A percentile compares a stretch with the other conserved stretches of the same genome.
Evolutionary conservation across 257 asterid species (phyloP).

Genomic region (Solanum dulcamara): DNA sequence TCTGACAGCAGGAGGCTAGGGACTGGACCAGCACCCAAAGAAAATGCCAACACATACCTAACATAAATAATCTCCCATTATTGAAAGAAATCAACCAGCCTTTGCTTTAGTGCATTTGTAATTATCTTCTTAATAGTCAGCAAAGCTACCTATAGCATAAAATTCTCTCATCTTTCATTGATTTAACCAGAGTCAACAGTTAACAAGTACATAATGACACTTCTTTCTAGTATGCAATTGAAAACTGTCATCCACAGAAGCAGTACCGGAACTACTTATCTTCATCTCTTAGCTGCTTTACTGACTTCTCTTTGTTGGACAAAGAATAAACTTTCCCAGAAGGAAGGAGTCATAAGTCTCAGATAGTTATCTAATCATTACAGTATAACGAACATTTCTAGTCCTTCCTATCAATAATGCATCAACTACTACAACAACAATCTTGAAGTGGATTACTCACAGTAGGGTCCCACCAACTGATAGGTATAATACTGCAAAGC

Average conservation of each 20-base stretch:
- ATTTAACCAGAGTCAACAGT: not conserved
- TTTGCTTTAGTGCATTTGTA: not conserved
- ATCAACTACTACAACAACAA: not conserved
- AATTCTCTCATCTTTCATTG: not conserved
- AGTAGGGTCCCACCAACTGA: slow-evolving; percentile 83
- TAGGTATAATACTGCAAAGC: slow-evolving; percentile 30
- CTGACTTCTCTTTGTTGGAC: not conserved
- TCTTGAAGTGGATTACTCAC: slow-evolving; percentile 38
- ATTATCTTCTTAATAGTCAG: not conserved
- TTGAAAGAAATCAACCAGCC: not conserved
- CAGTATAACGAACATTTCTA: not conserved
- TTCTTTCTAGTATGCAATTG: not conserved
- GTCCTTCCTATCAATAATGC: not conserved
- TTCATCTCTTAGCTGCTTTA: not conserved
- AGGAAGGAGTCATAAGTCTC: not conserved
- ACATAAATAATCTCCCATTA: not conserved
- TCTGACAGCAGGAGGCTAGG: slow-evolving; percentile 87
- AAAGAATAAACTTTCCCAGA: not conserved
- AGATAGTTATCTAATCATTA: not conserved
- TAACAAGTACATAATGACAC: not conserved
- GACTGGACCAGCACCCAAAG: slow-evolving; percentile 91
- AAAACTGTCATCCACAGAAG: not conserved
- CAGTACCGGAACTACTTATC: not conserved
- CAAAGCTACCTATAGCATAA: not conserved
- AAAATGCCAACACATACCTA: slow-evolving; percentile 69